These are phyloP conservation scores for Naegleria lovaniensis DNA, from an alignment of 208 protist species.

Conservation along the genomic window DNA sequence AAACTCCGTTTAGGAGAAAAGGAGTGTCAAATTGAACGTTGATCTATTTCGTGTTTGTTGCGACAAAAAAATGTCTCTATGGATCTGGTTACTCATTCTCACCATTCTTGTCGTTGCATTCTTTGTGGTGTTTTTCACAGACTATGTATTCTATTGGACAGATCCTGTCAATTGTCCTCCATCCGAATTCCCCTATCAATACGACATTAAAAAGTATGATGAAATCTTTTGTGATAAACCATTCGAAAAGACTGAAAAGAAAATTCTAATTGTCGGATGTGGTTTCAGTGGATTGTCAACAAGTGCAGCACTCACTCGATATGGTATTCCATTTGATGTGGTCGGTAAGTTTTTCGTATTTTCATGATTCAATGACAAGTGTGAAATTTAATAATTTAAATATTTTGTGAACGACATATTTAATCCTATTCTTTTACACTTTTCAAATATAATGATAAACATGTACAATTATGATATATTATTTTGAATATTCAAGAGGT, in stretches of 20 bases:
- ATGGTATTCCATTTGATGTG: slow-evolving; percentile 1
- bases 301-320: neutral
- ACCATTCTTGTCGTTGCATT: neutral
- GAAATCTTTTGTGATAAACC: neutral
- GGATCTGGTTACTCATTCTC: neutral
- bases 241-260: neutral
- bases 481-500: neutral
- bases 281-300: neutral
- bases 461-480: too few relatives aligned
- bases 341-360: neutral
- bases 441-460: too few relatives aligned
- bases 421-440: too few relatives aligned
- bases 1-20: too few relatives aligned
- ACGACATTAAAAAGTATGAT: neutral
- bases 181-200: neutral
- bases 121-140: neutral
- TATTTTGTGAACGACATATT: too few relatives aligned
- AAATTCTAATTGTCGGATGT: neutral
- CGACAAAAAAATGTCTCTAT: neutral
- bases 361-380: too few relatives aligned
- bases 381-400: too few relatives aligned
- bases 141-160: neutral
- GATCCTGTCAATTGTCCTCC: neutral
- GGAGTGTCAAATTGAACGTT: too few relatives aligned
- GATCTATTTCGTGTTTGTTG: too few relatives aligned